phyloP scores from a whole-genome alignment of 805 yeast genomes.

The Metschnikowia drakensbergensis region DNA sequence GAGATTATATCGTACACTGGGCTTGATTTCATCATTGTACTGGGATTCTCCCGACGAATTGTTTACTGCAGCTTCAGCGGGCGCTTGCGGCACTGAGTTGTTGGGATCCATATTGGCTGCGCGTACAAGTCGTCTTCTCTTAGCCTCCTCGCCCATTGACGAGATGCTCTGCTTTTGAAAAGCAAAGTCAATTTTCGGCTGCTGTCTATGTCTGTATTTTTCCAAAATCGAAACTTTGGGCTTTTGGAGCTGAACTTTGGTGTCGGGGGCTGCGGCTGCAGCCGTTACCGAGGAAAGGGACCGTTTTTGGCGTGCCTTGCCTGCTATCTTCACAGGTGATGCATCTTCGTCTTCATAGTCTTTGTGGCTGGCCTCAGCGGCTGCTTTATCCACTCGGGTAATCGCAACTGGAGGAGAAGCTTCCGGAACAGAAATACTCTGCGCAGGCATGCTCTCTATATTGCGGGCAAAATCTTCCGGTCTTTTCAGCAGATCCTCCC shows the following conservation, averaged over 20 bases:
- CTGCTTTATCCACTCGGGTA: not conserved
- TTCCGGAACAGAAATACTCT: not conserved
- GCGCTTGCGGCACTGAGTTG: not conserved
- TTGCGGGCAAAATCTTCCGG: not conserved
- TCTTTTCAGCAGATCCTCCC: not conserved
- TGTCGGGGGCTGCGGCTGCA: slow-evolving; percentile 17
- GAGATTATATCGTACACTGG: slow-evolving; percentile 5
- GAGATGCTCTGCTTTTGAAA: slow-evolving; percentile 16
- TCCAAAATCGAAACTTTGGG: slow-evolving; percentile 43
- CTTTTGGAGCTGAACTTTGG: slow-evolving; percentile 38
- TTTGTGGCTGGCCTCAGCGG: not conserved
- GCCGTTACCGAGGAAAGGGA: slow-evolving; percentile 8
- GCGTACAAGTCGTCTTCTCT: slow-evolving; percentile 36
- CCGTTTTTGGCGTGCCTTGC: slow-evolving; percentile 27
- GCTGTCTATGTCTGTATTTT: slow-evolving; percentile 36
- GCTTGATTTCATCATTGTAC: slow-evolving; percentile 8
- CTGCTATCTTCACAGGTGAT: slow-evolving; percentile 34
- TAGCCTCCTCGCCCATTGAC: slow-evolving; percentile 21
- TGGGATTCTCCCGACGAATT: not conserved
- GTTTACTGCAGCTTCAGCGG: slow-evolving; percentile 1
- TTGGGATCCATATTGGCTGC: slow-evolving; percentile 16
- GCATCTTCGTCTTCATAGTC: slow-evolving; percentile 32
- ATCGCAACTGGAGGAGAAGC: not conserved
- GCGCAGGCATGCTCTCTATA: not conserved
- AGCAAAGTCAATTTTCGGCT: slow-evolving; percentile 29